Evolutionary conservation across 2,329 filamentous ascomycete genomes (phyloP).

Genomic region (Microsporum canis): DNA sequence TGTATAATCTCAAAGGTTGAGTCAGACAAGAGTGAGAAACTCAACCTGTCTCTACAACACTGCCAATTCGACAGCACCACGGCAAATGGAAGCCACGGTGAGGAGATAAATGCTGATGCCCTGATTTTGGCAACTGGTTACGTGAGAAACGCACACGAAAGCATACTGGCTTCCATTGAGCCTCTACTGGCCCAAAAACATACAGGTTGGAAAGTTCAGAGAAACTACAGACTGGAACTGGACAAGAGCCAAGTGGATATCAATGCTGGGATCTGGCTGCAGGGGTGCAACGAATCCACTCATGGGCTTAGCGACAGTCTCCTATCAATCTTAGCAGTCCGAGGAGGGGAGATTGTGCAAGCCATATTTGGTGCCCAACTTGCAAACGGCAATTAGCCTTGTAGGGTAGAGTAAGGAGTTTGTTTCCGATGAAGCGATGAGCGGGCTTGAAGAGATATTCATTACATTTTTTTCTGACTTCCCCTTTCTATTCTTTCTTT

Average conservation of each 20-base stretch:
- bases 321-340: slow-evolving; percentile 61
- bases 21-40: slow-evolving; percentile 39
- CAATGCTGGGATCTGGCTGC: slow-evolving; percentile 75
- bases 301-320: slow-evolving; percentile 80
- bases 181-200: slow-evolving; percentile 51
- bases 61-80: slow-evolving; percentile 25
- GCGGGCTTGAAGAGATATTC: too few species aligned
- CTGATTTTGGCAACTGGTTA: slow-evolving; percentile 86
- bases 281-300: slow-evolving; percentile 85
- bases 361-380: slow-evolving; percentile 7
- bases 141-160: slow-evolving; percentile 62
- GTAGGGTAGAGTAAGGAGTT: neutral
- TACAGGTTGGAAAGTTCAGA: slow-evolving; percentile 53
- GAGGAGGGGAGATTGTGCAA: slow-evolving; percentile 24
- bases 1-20: slow-evolving; percentile 53
- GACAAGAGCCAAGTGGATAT: slow-evolving; percentile 54
- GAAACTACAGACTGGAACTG: slow-evolving; percentile 71
- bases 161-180: slow-evolving; percentile 58
- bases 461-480: neutral
- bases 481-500: neutral
- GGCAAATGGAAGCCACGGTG: slow-evolving; percentile 32
- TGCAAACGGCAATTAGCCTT: neutral
- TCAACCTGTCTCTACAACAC: slow-evolving; percentile 52
- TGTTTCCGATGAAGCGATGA: neutral
- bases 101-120: slow-evolving; percentile 63